Percentiles rank a stretch among this genome's conserved stretches.
Conservation (phyloP, 257 asterid genomes). For the Solanum neorickii region DNA sequence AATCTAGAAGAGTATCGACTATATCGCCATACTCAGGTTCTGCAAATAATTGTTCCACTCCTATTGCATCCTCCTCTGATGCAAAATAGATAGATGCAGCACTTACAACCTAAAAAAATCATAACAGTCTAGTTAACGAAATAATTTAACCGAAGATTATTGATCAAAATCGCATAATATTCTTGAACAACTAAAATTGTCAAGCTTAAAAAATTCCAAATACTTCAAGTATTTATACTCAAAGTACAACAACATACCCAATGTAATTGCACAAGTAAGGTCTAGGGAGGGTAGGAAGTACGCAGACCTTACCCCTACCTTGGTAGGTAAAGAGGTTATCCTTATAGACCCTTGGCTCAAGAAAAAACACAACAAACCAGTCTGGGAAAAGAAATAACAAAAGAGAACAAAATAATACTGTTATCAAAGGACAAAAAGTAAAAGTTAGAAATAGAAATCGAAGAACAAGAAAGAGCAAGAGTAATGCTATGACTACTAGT, state of each 20-base stretch:
- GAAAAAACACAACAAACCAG: not conserved
- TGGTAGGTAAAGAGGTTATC: not conserved
- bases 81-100: not conserved
- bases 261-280: not conserved
- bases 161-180: not conserved
- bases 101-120: not conserved
- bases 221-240: not conserved
- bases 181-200: not conserved
- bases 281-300: not conserved
- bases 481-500: not conserved
- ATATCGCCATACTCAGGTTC: not conserved
- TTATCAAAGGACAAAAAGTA: not conserved
- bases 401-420: not conserved
- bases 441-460: not conserved
- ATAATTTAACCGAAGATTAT: not conserved
- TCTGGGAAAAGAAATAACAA: not conserved
- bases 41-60: not conserved
- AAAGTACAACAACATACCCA: not conserved
- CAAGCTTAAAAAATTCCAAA: not conserved
- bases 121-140: not conserved
- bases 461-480: not conserved
- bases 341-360: not conserved
- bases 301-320: not conserved
- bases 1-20: not conserved
- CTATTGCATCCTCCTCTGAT: not conserved